These are phyloP conservation scores for Sphagnurus paluster DNA, from an alignment of 1,284 basidiomycete genomes.

Conservation along the genomic window DNA sequence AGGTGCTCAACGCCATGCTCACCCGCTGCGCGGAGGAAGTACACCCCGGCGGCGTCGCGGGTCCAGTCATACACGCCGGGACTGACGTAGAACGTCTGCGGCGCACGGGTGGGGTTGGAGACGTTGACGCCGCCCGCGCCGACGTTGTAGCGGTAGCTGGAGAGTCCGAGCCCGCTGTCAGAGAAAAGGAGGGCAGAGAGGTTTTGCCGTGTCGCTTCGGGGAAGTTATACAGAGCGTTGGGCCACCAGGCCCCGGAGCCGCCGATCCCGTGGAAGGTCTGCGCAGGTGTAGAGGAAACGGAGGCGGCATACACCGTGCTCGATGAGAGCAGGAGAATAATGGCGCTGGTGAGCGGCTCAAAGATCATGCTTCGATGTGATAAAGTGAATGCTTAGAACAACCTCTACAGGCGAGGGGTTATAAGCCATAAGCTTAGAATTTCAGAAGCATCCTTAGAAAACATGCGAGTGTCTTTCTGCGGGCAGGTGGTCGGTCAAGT, in stretches of 20 bases:
- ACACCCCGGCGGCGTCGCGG: slow-evolving; percentile 39
- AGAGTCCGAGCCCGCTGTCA: slow-evolving; percentile 39
- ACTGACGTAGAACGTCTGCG: slow-evolving; percentile 41
- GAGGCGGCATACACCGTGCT: slow-evolving; percentile 18
- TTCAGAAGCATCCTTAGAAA: no score
- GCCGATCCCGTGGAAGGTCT: slow-evolving; percentile 32
- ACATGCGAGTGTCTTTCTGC: no score
- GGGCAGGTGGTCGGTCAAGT: no score
- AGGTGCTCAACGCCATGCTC: slow-evolving; percentile 29
- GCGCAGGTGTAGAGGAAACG: slow-evolving; percentile 26
- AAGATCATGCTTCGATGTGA: no score
- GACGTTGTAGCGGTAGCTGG: slow-evolving; percentile 44
- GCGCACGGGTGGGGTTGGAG: slow-evolving; percentile 39
- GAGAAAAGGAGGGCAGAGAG: slow-evolving; percentile 41
- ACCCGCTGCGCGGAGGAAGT: slow-evolving; percentile 37
- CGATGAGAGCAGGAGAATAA: background rate
- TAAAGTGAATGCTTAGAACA: no score
- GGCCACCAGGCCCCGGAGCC: slow-evolving; percentile 50
- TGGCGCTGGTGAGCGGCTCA: background rate
- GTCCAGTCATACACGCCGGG: slow-evolving; percentile 41
- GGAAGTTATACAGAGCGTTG: slow-evolving; percentile 41
- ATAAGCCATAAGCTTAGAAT: no score
- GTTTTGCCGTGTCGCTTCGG: slow-evolving; percentile 37
- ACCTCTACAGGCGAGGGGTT: no score
- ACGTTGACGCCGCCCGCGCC: slow-evolving; percentile 45